phyloP scores from a whole-genome alignment of 2,329 filamentous ascomycete species.

The Plenodomus tracheiphilus region DNA sequence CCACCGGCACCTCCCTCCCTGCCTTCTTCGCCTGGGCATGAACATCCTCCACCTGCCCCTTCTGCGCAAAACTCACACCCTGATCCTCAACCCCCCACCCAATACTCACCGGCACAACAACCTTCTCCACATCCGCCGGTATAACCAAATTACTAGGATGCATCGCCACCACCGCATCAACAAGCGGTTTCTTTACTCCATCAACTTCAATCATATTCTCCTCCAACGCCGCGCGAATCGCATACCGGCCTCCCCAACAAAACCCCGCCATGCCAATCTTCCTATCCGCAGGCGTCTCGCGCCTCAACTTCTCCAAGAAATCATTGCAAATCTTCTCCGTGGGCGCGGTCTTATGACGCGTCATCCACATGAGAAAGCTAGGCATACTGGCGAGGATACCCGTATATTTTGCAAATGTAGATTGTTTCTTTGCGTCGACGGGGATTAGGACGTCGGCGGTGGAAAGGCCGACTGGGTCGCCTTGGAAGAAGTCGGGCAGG shows the following conservation, averaged over 20 bases:
- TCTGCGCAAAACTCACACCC: slow-evolving; percentile 19
- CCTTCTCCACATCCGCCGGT: slow-evolving; percentile 34
- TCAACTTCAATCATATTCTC: slow-evolving; percentile 42
- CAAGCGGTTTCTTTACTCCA: slow-evolving; percentile 39
- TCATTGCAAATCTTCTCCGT: slow-evolving; percentile 43
- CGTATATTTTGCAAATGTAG: slow-evolving; percentile 43
- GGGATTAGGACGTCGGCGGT: slow-evolving; percentile 45
- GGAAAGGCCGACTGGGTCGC: slow-evolving; percentile 19
- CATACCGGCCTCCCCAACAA: slow-evolving; percentile 45
- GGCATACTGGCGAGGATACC: slow-evolving; percentile 41
- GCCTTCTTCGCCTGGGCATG: slow-evolving; percentile 11
- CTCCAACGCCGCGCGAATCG: slow-evolving; percentile 16
- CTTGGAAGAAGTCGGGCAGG: slow-evolving; percentile 31
- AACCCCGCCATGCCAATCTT: slow-evolving; percentile 41
- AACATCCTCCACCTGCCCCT: slow-evolving; percentile 16
- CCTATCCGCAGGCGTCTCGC: slow-evolving; percentile 27
- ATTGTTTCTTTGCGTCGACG: slow-evolving; percentile 41
- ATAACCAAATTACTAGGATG: slow-evolving; percentile 44
- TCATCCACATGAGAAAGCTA: slow-evolving; percentile 29
- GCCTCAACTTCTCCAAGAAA: slow-evolving; percentile 36
- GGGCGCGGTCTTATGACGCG: slow-evolving; percentile 35
- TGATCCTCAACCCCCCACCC: slow-evolving; percentile 23
- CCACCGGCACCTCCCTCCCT: slow-evolving; percentile 15
- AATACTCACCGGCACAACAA: slow-evolving; percentile 21
- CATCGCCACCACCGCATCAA: slow-evolving; percentile 45